Percentiles rank a stretch among this genome's conserved stretches.
Conservation (phyloP, 192 early-diverging fungal species). For the Entomortierella parvispora region DNA sequence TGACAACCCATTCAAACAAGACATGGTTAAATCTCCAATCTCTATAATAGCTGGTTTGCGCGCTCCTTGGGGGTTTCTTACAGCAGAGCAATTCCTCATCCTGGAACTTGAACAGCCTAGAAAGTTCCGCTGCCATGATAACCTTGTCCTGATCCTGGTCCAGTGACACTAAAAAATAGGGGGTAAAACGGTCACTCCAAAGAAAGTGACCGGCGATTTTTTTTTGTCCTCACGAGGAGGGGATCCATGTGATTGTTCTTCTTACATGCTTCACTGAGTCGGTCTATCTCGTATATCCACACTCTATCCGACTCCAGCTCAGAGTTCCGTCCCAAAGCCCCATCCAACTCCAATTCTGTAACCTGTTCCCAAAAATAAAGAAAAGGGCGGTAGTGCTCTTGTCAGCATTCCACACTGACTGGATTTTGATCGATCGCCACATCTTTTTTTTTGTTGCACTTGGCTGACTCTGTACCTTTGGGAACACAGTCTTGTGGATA, state of each 20-base stretch:
- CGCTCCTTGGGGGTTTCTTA: too few species aligned
- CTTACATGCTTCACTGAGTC: constrained; percentile 51
- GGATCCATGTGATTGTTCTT: background rate
- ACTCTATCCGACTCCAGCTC: constrained; percentile 36
- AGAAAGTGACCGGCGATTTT: background rate
- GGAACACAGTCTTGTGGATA: constrained; percentile 49
- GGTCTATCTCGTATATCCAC: constrained; percentile 40
- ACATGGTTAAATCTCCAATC: background rate
- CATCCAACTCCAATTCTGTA: constrained; percentile 31
- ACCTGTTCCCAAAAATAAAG: constrained; percentile 6
- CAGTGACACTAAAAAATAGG: constrained; percentile 36
- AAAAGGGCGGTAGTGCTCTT: too few species aligned
- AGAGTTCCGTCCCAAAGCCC: constrained; percentile 9
- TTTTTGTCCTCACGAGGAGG: background rate
- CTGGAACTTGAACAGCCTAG: constrained; percentile 29
- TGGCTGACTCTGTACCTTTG: constrained; percentile 24
- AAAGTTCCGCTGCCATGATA: constrained; percentile 42
- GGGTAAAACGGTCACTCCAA: background rate
- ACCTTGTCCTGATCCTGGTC: constrained; percentile 51
- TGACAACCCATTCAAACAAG: background rate
- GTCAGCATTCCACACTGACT: too few species aligned
- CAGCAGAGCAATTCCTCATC: constrained; percentile 40
- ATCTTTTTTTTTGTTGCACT: too few species aligned
- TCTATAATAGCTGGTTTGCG: too few species aligned
- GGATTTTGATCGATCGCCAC: too few species aligned